A percentile compares a stretch with the other conserved stretches of the same genome.
Conservation (phyloP, 306 rosid genomes). For the Mimosa bimucronata region DNA sequence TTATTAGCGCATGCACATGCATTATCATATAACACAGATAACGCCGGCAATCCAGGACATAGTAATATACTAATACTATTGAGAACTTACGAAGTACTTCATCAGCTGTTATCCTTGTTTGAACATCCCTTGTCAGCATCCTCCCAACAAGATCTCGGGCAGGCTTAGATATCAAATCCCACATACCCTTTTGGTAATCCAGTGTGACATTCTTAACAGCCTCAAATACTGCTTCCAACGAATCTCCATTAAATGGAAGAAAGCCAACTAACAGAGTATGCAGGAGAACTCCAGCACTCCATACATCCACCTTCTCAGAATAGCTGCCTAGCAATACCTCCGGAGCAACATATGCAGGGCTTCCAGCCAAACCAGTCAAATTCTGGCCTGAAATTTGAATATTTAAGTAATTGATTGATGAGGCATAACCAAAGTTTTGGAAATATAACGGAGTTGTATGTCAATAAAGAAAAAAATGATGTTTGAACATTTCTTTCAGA, state of each 20-base stretch:
- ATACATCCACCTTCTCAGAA: conserved; percentile 90
- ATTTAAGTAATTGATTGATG: conserved; percentile 25
- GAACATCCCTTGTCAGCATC: conserved; percentile 92
- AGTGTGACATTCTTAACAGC: conserved; percentile 76
- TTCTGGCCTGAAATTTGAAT: conserved; percentile 70
- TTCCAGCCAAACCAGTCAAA: conserved; percentile 96
- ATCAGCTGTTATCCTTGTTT: conserved; percentile 87
- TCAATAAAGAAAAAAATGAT: background rate
- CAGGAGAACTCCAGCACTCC: conserved; percentile 99
- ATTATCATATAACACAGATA: conserved; percentile 22
- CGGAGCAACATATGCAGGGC: conserved; percentile 99
- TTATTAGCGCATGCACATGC: background rate
- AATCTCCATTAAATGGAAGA: conserved; percentile 92
- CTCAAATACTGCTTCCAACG: conserved; percentile 89
- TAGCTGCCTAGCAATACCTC: conserved; percentile 84
- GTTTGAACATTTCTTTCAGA: conserved; percentile 4
- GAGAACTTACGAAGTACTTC: conserved; percentile 90
- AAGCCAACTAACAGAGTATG: conserved; percentile 82
- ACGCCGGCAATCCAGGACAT: background rate
- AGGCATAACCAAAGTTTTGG: conserved; percentile 29
- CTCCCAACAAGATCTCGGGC: conserved; percentile 91
- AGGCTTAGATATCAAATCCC: conserved; percentile 87
- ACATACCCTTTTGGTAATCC: conserved; percentile 76
- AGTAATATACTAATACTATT: background rate
- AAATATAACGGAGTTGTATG: conserved; percentile 20